phyloP scores from a whole-genome alignment of 148 eudicot genomes.

The Suaeda aralocaspica region DNA sequence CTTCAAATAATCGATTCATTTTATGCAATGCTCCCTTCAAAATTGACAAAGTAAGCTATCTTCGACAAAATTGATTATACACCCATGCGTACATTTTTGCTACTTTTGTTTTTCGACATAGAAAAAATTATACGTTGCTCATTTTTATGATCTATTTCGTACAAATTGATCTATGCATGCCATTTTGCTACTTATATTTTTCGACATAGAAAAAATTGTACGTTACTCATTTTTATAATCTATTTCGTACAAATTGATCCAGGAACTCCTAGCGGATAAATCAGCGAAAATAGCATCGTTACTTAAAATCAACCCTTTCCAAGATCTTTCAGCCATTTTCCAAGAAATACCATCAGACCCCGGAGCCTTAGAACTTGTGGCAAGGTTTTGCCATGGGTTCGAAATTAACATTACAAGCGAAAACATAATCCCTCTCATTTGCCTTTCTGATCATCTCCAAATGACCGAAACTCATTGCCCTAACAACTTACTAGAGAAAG shows the following conservation, averaged over 20 bases:
- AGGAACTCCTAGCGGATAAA: constrained; percentile 50
- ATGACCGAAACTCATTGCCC: constrained; percentile 62
- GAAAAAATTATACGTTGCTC: not conserved
- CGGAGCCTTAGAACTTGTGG: constrained; percentile 49
- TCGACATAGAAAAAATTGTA: not conserved
- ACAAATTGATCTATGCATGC: constrained; percentile 14
- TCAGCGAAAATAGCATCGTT: constrained; percentile 44
- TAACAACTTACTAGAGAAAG: constrained; percentile 40
- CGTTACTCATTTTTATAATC: not conserved
- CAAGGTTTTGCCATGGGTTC: constrained; percentile 63
- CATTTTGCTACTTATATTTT: not conserved
- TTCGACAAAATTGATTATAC: no score
- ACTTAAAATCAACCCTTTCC: constrained; percentile 41
- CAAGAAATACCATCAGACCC: constrained; percentile 38
- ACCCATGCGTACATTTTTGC: no score
- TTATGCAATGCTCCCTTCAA: constrained; percentile 32
- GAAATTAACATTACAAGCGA: constrained; percentile 41
- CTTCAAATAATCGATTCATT: constrained; percentile 26
- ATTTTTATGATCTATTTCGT: no score
- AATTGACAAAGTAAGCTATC: constrained; percentile 40
- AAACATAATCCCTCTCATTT: constrained; percentile 45
- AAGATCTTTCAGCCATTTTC: constrained; percentile 39
- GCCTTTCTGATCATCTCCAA: constrained; percentile 46
- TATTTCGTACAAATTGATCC: not conserved
- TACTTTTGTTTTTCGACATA: not conserved